These are phyloP conservation scores for Stipa capillata DNA, from an alignment of 176 grass and related monocot genomes.

Conservation along the genomic window DNA sequence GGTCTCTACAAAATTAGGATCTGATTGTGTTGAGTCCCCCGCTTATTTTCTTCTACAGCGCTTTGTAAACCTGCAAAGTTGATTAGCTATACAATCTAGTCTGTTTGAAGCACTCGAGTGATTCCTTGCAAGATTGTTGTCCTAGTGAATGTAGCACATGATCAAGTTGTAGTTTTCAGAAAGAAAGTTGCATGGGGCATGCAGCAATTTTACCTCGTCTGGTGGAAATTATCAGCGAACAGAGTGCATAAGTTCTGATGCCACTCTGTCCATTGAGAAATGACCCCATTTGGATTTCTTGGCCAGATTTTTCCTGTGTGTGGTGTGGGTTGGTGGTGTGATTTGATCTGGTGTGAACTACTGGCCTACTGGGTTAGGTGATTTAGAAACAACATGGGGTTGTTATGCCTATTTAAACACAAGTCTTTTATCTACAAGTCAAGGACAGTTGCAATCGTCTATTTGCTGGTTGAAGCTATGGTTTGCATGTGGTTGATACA, in stretches of 20 bases:
- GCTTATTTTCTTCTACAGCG: neutral
- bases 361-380: neutral
- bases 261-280: too few species aligned
- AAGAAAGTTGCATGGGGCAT: too few species aligned
- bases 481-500: neutral
- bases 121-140: neutral
- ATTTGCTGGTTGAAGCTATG: neutral
- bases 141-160: neutral
- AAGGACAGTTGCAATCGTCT: neutral
- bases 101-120: too few species aligned
- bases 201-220: too few species aligned
- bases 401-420: neutral
- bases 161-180: neutral
- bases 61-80: neutral
- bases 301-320: too few species aligned
- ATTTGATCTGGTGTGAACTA: neutral
- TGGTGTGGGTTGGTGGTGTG: too few species aligned
- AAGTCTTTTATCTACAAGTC: neutral
- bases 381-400: neutral
- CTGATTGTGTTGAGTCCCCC: too few species aligned
- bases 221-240: too few species aligned
- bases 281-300: too few species aligned
- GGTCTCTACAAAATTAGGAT: neutral
- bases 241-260: too few species aligned
- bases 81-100: neutral